Conservation (phyloP, 140 eudicot species). For the Flaveria floridana region DNA sequence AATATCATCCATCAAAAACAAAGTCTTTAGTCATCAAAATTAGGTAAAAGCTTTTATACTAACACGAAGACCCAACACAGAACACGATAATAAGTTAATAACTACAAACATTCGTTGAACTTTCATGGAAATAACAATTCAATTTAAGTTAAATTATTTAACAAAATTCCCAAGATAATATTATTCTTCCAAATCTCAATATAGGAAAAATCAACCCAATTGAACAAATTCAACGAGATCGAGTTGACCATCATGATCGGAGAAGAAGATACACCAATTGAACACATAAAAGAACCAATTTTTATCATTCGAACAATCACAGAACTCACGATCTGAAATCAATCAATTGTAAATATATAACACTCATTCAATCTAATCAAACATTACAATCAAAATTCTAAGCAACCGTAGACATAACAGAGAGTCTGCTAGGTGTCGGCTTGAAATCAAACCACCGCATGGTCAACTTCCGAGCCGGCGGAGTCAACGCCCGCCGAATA, state of each 20-base stretch:
- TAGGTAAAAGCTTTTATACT: no score
- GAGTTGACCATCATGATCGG: background rate
- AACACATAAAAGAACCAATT: slow-evolving; percentile 16
- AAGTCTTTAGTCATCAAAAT: no score
- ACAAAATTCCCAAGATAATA: no score
- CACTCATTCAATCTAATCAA: slow-evolving; percentile 13
- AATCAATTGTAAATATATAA: background rate
- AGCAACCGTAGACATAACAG: slow-evolving; percentile 58
- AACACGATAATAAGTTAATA: no score
- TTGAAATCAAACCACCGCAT: slow-evolving; percentile 57
- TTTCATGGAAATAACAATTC: no score
- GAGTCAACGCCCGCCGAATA: slow-evolving; percentile 60
- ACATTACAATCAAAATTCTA: background rate
- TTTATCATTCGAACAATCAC: slow-evolving; percentile 2
- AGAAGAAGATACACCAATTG: background rate
- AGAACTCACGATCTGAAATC: slow-evolving; percentile 3
- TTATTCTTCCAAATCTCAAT: no score
- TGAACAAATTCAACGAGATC: no score
- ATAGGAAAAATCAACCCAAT: background rate
- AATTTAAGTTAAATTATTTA: no score
- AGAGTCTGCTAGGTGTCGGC: slow-evolving; percentile 81
- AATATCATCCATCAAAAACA: no score
- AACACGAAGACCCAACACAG: no score
- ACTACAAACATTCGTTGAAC: no score
- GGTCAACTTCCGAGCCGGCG: slow-evolving; percentile 41